Percentiles rank a stretch among this genome's conserved stretches.
These are phyloP conservation scores for Solanum phureja DNA, from an alignment of 257 asterid genomes.

Conservation along the genomic window DNA sequence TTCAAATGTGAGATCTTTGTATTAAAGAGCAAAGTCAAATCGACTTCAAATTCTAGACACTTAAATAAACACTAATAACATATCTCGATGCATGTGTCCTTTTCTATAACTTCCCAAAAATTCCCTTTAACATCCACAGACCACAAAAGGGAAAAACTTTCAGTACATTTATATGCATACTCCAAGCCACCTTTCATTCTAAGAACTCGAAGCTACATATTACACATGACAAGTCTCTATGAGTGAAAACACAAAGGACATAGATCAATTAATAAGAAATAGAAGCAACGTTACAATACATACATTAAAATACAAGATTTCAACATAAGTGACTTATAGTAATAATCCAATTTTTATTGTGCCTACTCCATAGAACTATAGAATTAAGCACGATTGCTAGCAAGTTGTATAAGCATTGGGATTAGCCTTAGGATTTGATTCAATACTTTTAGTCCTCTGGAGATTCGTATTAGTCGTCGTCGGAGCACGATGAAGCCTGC, in stretches of 20 bases:
- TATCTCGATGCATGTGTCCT: background rate
- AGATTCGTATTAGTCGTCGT: constrained; percentile 10
- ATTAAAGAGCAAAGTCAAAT: background rate
- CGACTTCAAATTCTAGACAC: background rate
- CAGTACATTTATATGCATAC: background rate
- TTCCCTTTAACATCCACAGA: background rate
- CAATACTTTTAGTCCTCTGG: constrained; percentile 54
- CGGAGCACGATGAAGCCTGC: constrained; percentile 61
- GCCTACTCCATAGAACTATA: background rate
- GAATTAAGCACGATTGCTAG: background rate
- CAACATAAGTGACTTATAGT: background rate
- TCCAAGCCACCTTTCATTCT: background rate
- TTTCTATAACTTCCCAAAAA: background rate
- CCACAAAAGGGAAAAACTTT: background rate
- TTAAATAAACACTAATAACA: background rate
- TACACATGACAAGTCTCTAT: background rate
- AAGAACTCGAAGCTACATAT: background rate
- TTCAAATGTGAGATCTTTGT: background rate
- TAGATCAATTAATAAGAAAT: background rate
- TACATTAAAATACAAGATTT: background rate
- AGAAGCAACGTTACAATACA: background rate
- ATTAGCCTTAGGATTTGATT: constrained; percentile 6
- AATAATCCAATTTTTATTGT: background rate
- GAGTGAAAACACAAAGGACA: background rate
- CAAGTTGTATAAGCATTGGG: background rate